A percentile compares a stretch with the other conserved stretches of the same genome.
phyloP scores from a whole-genome alignment of 106 monocot genomes.

The Amphibolis antarctica region DNA sequence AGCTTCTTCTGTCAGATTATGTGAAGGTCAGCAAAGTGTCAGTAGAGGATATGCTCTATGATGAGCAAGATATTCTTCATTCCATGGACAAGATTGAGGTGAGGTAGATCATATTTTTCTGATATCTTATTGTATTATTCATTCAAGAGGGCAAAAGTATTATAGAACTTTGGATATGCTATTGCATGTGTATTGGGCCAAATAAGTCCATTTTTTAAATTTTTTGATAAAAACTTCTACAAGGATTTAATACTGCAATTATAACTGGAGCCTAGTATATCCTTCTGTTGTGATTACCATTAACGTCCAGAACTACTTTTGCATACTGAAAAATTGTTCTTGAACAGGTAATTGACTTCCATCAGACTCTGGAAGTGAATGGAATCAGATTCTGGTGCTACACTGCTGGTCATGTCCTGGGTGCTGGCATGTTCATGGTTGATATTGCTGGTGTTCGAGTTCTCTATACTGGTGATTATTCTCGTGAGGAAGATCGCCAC shows the following conservation, averaged over 20 bases:
- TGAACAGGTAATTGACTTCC: slow-evolving; percentile 86
- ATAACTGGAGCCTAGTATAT: not conserved
- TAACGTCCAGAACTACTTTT: not conserved
- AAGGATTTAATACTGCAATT: not conserved
- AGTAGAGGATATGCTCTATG: slow-evolving; percentile 95
- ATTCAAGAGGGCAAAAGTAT: not conserved
- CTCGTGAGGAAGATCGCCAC: slow-evolving; percentile 93
- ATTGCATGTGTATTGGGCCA: not conserved
- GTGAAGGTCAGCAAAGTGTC: slow-evolving; percentile 99
- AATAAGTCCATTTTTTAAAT: not conserved
- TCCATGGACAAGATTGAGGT: slow-evolving; percentile 99
- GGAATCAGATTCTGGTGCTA: slow-evolving; percentile 99
- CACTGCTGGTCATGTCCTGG: slow-evolving; percentile 96
- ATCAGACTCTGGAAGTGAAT: slow-evolving; percentile 95
- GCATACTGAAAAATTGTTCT: not conserved
- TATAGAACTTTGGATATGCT: not conserved
- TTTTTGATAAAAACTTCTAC: not conserved
- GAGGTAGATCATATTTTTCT: not conserved
- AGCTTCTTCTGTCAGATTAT: slow-evolving; percentile 80
- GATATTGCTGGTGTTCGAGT: slow-evolving; percentile 86
- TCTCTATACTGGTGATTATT: slow-evolving; percentile 98
- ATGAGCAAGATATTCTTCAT: slow-evolving; percentile 80
- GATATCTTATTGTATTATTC: not conserved
- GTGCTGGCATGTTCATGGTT: slow-evolving; percentile 99
- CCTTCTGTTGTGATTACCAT: too few relatives aligned